These are phyloP conservation scores for Saccharomycopsis fibuligera DNA, from an alignment of 805 yeast species.

Conservation along the genomic window DNA sequence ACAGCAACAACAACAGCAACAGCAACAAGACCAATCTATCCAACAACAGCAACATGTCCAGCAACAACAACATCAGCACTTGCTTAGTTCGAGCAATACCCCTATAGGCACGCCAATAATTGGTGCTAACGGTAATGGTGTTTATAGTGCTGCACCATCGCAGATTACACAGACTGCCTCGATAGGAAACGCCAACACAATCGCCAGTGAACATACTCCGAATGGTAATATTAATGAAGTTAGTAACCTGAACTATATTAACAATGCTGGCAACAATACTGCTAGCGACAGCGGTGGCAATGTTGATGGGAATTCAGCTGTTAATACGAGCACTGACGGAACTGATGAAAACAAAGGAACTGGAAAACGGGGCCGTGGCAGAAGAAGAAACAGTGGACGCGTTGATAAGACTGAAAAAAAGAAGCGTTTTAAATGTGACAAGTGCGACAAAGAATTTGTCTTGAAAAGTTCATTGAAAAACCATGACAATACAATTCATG, in stretches of 20 bases:
- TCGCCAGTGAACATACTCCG: too few species aligned
- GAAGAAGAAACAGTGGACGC: not conserved
- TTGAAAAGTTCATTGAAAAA: constrained; percentile 16
- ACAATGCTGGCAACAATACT: too few species aligned
- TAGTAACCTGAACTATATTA: too few species aligned
- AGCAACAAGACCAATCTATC: not conserved
- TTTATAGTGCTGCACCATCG: not conserved
- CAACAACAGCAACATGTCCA: not conserved
- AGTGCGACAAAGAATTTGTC: constrained; percentile 17
- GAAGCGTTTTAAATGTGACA: constrained; percentile 10
- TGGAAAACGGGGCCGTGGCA: constrained; percentile 5
- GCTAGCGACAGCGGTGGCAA: too few species aligned
- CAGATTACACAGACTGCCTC: not conserved
- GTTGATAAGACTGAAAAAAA: constrained; percentile 2
- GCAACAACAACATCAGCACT: not conserved
- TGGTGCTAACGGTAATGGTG: not conserved
- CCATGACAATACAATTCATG: constrained; percentile 16
- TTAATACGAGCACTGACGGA: not conserved
- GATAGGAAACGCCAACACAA: too few species aligned
- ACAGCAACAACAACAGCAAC: not conserved
- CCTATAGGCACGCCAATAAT: not conserved
- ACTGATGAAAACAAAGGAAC: too few species aligned
- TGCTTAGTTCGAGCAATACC: too few species aligned
- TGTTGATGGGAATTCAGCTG: not conserved
- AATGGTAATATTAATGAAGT: too few species aligned